A percentile compares a stretch with the other conserved stretches of the same genome.
Conservation (phyloP, 352 stramenopile species). For the Thalassiosira hispida region DNA sequence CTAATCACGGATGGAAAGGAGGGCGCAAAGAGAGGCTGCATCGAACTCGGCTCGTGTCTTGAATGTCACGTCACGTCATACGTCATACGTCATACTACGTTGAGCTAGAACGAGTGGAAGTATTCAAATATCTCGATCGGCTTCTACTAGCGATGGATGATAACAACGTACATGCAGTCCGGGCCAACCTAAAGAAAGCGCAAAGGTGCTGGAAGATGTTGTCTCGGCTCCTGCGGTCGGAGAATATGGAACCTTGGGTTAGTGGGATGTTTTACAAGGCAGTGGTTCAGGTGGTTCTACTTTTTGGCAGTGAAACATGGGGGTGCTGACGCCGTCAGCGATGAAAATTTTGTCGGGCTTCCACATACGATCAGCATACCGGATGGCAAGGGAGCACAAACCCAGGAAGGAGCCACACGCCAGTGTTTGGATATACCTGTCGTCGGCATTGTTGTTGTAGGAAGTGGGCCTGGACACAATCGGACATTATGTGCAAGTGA, state of each 20-base stretch:
- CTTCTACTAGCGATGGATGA: neutral
- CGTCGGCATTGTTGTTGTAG: neutral
- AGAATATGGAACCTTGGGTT: neutral
- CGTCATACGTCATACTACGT: neutral
- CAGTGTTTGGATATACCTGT: neutral
- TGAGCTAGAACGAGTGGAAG: neutral
- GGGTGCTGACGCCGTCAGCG: neutral
- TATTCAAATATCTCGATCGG: too few relatives aligned
- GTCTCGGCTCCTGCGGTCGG: neutral
- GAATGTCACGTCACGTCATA: neutral
- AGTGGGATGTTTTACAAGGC: neutral
- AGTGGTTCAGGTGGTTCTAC: too few relatives aligned
- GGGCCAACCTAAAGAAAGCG: neutral
- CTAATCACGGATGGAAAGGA: neutral
- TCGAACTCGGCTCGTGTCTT: neutral
- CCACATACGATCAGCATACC: neutral
- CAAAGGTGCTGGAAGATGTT: neutral
- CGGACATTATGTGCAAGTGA: neutral
- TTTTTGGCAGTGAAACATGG: conserved; percentile 8
- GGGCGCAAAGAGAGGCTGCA: neutral
- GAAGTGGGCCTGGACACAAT: neutral
- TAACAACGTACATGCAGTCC: neutral
- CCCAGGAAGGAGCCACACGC: neutral
- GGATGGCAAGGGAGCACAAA: neutral
- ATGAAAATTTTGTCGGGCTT: neutral